Evolutionary conservation across 2,329 filamentous ascomycete species (phyloP).

Genomic region (Fusarium chlamydosporum): DNA sequence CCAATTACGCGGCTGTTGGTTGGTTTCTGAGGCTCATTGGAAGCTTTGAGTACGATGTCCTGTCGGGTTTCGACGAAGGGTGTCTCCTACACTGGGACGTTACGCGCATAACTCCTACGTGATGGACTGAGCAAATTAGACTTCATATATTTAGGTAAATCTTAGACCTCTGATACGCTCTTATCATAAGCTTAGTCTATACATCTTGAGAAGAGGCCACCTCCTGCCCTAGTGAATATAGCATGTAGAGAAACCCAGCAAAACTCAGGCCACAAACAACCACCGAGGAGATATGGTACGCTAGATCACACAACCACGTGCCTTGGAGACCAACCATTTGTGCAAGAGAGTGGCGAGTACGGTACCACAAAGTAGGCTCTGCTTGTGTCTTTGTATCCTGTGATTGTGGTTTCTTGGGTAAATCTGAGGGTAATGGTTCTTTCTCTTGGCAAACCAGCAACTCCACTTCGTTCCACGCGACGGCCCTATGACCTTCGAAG

Average conservation of each 20-base stretch:
- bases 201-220: no score
- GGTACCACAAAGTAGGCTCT: background rate
- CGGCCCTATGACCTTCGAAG: background rate
- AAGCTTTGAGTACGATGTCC: background rate
- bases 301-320: background rate
- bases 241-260: background rate
- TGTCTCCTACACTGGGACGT: no score
- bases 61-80: no score
- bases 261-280: background rate
- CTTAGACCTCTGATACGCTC: no score
- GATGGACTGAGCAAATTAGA: no score
- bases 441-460: background rate
- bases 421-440: background rate
- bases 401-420: background rate
- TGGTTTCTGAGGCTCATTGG: background rate
- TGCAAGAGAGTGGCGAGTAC: background rate
- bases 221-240: background rate
- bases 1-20: background rate
- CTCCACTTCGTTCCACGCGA: background rate
- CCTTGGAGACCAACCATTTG: background rate
- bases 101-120: no score
- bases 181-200: no score
- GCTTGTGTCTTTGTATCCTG: background rate
- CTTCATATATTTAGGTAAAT: no score
- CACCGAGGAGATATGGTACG: no score